These are phyloP conservation scores for Fusarium illudens DNA, from an alignment of 2,329 filamentous ascomycete genomes.

Conservation along the genomic window DNA sequence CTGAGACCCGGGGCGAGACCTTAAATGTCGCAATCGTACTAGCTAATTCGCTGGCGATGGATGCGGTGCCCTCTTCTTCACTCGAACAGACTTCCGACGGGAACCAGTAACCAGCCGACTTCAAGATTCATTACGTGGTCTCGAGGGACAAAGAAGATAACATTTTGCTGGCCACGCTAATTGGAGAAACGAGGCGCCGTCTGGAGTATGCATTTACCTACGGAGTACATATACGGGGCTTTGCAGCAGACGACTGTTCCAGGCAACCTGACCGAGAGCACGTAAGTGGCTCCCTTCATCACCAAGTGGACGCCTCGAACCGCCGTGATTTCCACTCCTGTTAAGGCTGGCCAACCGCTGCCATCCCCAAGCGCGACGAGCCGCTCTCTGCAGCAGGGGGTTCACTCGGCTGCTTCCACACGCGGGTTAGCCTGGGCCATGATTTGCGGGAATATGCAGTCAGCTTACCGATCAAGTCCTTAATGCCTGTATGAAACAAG, in stretches of 20 bases:
- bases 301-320: background rate
- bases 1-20: background rate
- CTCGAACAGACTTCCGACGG: background rate
- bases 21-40: no score
- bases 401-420: background rate
- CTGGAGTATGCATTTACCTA: no score
- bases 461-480: slow-evolving; percentile 25
- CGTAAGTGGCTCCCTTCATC: background rate
- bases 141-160: no score
- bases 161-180: no score
- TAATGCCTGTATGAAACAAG: slow-evolving; percentile 16
- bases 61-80: background rate
- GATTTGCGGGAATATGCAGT: slow-evolving; percentile 26
- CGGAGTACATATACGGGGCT: no score
- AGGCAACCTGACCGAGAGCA: background rate
- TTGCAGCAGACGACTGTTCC: background rate
- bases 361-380: background rate
- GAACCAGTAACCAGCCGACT: no score
- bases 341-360: background rate
- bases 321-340: background rate
- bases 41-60: background rate
- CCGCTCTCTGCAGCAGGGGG: slow-evolving; percentile 7
- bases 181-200: background rate
- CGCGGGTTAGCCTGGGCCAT: background rate
- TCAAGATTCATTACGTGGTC: no score